Conservation (phyloP, 768 basidiomycete species). For the Hygrophoropsis aurantiaca region DNA sequence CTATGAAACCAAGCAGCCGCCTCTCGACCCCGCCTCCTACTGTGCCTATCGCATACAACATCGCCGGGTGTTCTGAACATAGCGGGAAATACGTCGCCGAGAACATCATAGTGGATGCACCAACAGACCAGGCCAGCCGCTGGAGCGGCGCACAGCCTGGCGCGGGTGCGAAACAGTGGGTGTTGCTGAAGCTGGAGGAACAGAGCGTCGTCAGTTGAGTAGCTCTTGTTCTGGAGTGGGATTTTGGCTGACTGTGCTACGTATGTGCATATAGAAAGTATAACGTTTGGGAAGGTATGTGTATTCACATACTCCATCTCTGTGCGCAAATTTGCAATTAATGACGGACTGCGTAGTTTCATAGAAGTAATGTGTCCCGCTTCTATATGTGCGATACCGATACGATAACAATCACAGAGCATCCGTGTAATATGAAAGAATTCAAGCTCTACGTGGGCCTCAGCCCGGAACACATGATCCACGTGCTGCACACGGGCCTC, state of each 20-base stretch:
- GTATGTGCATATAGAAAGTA: slow-evolving; percentile 46
- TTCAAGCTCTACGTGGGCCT: slow-evolving; percentile 72
- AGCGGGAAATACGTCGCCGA: slow-evolving; percentile 69
- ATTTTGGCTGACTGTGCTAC: slow-evolving; percentile 6
- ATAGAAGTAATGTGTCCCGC: too few relatives aligned
- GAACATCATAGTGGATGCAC: slow-evolving; percentile 66
- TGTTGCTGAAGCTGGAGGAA: slow-evolving; percentile 61
- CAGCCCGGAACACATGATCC: slow-evolving; percentile 63
- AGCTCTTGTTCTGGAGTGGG: not conserved
- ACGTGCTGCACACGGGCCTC: slow-evolving; percentile 61
- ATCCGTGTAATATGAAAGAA: slow-evolving; percentile 85
- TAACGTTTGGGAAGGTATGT: slow-evolving; percentile 80
- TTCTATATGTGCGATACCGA: too few relatives aligned
- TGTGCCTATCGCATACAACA: slow-evolving; percentile 45
- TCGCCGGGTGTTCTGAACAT: slow-evolving; percentile 66
- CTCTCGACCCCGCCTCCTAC: slow-evolving; percentile 6
- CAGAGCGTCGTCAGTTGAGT: slow-evolving; percentile 67
- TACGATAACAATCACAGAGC: too few relatives aligned
- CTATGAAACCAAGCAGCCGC: too few relatives aligned
- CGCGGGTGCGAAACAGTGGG: slow-evolving; percentile 61
- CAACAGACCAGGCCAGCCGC: slow-evolving; percentile 63
- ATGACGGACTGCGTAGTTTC: slow-evolving; percentile 12
- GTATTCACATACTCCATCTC: not conserved
- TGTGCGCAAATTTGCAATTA: not conserved
- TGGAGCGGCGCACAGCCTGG: slow-evolving; percentile 67